phyloP scores from a whole-genome alignment of 148 eudicot genomes.

The Salicornia ramosissima region DNA sequence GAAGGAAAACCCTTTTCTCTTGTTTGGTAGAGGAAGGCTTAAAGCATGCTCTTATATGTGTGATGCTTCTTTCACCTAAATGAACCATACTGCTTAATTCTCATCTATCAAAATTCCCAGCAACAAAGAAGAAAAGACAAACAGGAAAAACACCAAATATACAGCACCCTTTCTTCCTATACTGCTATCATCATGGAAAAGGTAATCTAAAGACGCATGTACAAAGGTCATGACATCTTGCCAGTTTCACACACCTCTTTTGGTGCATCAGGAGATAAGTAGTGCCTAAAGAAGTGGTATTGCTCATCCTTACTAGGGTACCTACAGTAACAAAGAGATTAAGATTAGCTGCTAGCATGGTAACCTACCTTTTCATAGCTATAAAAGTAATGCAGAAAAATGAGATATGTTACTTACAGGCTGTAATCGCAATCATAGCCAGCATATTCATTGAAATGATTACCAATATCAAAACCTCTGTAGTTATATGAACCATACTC shows the following conservation, averaged over 20 bases:
- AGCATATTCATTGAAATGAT: constrained; percentile 97
- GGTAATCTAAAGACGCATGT: not conserved
- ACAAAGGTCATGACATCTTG: constrained; percentile 1
- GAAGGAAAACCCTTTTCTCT: too few species aligned
- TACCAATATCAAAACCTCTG: constrained; percentile 96
- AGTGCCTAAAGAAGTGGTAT: constrained; percentile 89
- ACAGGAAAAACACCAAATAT: too few species aligned
- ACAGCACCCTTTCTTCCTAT: not conserved
- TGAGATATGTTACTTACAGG: constrained; percentile 47
- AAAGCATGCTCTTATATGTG: too few species aligned
- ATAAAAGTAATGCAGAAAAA: too few species aligned
- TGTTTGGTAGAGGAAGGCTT: too few species aligned
- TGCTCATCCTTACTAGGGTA: constrained; percentile 89
- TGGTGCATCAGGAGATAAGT: constrained; percentile 64
- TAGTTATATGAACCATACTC: constrained; percentile 95
- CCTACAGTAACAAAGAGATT: constrained; percentile 37
- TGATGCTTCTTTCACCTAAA: too few species aligned
- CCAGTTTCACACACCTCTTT: constrained; percentile 46
- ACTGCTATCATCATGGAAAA: not conserved
- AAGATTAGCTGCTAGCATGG: constrained; percentile 10
- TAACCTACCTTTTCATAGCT: too few species aligned
- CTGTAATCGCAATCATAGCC: constrained; percentile 96
- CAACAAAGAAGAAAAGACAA: too few species aligned
- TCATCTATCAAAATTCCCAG: too few species aligned
- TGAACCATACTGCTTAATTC: too few species aligned